Evolutionary conservation across 768 basidiomycete genomes (phyloP), one percentile per base, ranked within the genome.

Genomic region (Lanmaoa pseudosensibilis): DNA sequence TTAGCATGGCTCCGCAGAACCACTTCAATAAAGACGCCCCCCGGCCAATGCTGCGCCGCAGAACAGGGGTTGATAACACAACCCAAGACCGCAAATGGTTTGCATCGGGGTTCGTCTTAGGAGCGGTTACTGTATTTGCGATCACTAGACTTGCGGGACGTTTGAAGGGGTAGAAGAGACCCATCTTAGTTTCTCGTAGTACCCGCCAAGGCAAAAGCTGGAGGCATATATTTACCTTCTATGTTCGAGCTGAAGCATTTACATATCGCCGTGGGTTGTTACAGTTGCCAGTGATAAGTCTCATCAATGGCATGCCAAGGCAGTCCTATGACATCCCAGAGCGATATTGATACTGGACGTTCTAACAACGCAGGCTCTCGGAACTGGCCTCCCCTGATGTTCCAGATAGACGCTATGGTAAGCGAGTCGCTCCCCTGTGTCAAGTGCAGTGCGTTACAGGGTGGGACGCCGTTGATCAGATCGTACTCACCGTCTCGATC

Each of bases 41-140:
- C 1, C 50, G 61, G 32, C 63, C 69, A 1, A 64, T 32, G 57
- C 30, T 67, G 27, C 60, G 12, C 16, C 55, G 41, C 34, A 18
- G 4, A 13, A 46, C 41, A 12, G 5, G 30, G 1, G 37, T 12
- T 11, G 19, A 10, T 5, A 7, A 30, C 11, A 32, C 33, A 10
- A 9, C 34, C 18, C n/a, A 41, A 32, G 43, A 59, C 27, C 19
- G 16, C 37, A 65, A 48, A 25, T 56, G 46, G 50, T 59, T 71
- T 23, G 56, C 36, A 7, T 50, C 57, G 10, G 69, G 70, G 25
- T 61, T 68, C 23, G 47, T 33, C 25, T 23, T 72, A 0, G 70
- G 70, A 0, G 57, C 47, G 11, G 32, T 60, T 21, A 30, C 53
- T 7, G 37, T 52, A 25, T 40, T 59, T 53, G 57, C 40, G 4